phyloP scores from a whole-genome alignment of 2,329 filamentous ascomycete genomes.

The Fusarium burgessii region DNA sequence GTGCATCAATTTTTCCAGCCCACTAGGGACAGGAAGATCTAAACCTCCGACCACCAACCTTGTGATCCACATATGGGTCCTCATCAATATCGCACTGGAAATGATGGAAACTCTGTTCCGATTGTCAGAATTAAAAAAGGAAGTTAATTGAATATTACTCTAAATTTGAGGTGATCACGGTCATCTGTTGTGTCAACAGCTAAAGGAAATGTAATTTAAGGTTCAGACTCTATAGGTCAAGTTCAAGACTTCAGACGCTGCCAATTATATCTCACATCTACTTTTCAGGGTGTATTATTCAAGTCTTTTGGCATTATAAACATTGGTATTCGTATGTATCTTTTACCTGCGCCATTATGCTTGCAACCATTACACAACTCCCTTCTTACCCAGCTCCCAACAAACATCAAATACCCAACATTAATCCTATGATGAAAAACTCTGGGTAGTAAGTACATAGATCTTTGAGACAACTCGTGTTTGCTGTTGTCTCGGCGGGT shows the following conservation, averaged over 20 bases:
- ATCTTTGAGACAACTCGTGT: conserved; percentile 20
- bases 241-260: no score
- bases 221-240: no score
- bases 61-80: neutral
- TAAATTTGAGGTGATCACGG: no score
- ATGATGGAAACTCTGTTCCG: neutral
- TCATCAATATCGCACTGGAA: neutral
- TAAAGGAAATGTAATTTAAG: no score
- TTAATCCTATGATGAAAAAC: conserved; percentile 21
- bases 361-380: conserved; percentile 33
- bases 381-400: conserved; percentile 22
- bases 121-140: no score
- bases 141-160: no score
- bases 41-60: conserved; percentile 11
- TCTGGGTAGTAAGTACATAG: conserved; percentile 13
- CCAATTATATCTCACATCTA: neutral
- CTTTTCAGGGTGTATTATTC: neutral
- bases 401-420: conserved; percentile 31
- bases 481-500: conserved; percentile 20
- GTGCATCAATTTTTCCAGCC: conserved; percentile 42
- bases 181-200: no score
- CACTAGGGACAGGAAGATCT: conserved; percentile 15
- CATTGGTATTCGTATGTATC: conserved; percentile 38
- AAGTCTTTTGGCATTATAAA: conserved; percentile 20
- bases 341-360: conserved; percentile 33